Evolutionary conservation across 2,329 filamentous ascomycete genomes (phyloP).

Genomic region (Cryphonectria nitschkei): DNA sequence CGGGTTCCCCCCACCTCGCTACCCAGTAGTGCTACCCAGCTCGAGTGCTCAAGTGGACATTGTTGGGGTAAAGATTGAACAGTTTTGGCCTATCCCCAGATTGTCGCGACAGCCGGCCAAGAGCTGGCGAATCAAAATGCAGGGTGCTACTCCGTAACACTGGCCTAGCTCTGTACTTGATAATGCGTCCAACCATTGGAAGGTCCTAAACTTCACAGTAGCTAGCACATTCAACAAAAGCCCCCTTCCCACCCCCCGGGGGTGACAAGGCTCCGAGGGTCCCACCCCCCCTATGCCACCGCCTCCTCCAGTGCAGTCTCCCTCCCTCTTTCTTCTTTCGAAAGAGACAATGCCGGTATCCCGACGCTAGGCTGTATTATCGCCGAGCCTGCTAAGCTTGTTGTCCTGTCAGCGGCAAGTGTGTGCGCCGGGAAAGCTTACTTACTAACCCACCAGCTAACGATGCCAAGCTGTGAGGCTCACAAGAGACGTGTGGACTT

Average conservation of each 20-base stretch:
- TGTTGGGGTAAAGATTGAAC: background rate
- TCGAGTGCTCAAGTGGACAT: background rate
- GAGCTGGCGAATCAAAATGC: background rate
- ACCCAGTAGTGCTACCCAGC: background rate
- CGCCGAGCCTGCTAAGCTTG: background rate
- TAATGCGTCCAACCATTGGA: background rate
- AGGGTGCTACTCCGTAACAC: background rate
- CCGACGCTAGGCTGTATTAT: conserved; percentile 2
- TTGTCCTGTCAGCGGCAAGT: background rate
- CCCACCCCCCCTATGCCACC: background rate
- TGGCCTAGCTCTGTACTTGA: background rate
- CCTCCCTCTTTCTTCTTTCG: background rate
- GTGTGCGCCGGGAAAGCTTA: background rate
- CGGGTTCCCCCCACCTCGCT: background rate
- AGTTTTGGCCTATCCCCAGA: background rate
- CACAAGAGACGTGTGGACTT: background rate
- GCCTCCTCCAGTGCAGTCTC: background rate
- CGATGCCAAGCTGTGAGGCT: conserved; percentile 4
- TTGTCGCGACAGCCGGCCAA: background rate
- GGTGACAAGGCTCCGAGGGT: conserved; percentile 3
- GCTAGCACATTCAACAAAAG: background rate
- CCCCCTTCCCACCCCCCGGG: background rate
- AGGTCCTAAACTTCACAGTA: background rate
- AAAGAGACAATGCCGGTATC: background rate
- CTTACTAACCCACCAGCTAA: background rate